Evolutionary conservation across 2,329 filamentous ascomycete species (phyloP).

Genomic region (Fusarium agapanthi): DNA sequence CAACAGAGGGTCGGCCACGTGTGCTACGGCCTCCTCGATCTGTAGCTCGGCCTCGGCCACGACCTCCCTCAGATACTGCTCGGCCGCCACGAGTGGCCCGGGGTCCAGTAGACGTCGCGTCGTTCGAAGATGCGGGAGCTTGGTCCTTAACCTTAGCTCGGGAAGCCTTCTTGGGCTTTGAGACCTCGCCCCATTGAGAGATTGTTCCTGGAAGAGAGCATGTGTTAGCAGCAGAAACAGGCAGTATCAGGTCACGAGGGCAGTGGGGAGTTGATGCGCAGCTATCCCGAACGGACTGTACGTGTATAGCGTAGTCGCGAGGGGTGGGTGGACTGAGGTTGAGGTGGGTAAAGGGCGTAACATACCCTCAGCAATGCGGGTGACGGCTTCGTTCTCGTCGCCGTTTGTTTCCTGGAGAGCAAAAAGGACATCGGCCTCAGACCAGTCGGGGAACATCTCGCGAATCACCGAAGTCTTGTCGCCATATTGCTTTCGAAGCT

Average conservation of each 20-base stretch:
- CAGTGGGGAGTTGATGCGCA: slow-evolving; percentile 4
- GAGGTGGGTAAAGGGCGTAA: slow-evolving; percentile 31
- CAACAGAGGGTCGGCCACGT: slow-evolving; percentile 68
- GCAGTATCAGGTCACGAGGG: neutral
- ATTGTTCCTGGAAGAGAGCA: slow-evolving; percentile 68
- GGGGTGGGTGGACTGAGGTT: slow-evolving; percentile 19
- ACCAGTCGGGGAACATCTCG: slow-evolving; percentile 96
- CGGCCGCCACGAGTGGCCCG: slow-evolving; percentile 69
- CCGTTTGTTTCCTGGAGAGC: slow-evolving; percentile 89
- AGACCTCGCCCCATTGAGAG: slow-evolving; percentile 86
- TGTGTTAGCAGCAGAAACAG: slow-evolving; percentile 41
- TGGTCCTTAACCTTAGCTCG: slow-evolving; percentile 77
- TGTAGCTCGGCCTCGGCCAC: slow-evolving; percentile 68
- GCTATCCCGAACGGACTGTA: slow-evolving; percentile 5
- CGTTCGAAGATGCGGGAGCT: slow-evolving; percentile 60
- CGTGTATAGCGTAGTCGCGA: slow-evolving; percentile 26
- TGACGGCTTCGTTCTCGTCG: slow-evolving; percentile 77
- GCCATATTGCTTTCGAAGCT: slow-evolving; percentile 91
- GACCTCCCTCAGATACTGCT: slow-evolving; percentile 67
- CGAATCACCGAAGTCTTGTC: slow-evolving; percentile 82
- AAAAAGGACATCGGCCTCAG: slow-evolving; percentile 92
- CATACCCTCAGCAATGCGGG: slow-evolving; percentile 81
- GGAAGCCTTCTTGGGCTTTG: slow-evolving; percentile 80
- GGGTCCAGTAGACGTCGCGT: slow-evolving; percentile 54
- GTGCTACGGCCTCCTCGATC: slow-evolving; percentile 70